Percentiles rank a stretch among this genome's conserved stretches.
Conservation (phyloP, 495 filamentous ascomycete genomes). For the Oidiodendron maius region DNA sequence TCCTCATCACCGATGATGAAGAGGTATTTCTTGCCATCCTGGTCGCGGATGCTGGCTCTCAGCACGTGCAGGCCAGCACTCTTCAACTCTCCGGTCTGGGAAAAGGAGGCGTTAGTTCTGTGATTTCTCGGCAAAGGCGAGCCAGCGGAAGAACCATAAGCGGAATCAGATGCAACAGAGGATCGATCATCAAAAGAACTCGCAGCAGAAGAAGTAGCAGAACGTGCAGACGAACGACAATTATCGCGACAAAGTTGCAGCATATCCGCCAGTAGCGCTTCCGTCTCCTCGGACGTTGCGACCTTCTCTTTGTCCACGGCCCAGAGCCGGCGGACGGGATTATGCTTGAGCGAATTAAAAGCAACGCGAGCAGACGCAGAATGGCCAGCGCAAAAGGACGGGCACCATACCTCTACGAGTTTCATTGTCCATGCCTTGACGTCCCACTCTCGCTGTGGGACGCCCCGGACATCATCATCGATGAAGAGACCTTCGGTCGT, state of each 20-base stretch:
- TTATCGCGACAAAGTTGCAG: constrained; percentile 56
- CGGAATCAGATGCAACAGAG: constrained; percentile 25
- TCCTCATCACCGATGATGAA: constrained; percentile 80
- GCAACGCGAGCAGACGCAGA: constrained; percentile 26
- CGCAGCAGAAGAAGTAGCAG: constrained; percentile 14
- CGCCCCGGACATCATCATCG: constrained; percentile 84
- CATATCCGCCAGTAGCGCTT: constrained; percentile 51
- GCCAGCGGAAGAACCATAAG: constrained; percentile 25
- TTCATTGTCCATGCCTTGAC: constrained; percentile 97
- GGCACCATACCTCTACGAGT: constrained; percentile 83
- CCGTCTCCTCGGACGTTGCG: constrained; percentile 53
- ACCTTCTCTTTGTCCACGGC: constrained; percentile 33
- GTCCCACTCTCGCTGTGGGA: constrained; percentile 94
- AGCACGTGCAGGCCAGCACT: constrained; percentile 63
- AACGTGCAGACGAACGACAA: constrained; percentile 39
- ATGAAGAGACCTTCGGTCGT: constrained; percentile 91
- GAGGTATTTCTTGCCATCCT: constrained; percentile 75
- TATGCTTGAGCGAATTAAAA: constrained; percentile 20
- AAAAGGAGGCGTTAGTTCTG: constrained; percentile 12
- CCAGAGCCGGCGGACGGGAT: constrained; percentile 21
- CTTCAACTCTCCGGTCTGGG: constrained; percentile 48
- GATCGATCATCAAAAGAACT: constrained; percentile 21
- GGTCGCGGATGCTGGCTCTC: constrained; percentile 74
- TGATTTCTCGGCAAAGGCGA: constrained; percentile 20
- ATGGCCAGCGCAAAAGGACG: constrained; percentile 33